Percentiles rank a stretch among this genome's conserved stretches.
phyloP scores from a whole-genome alignment of 306 rosid genomes.

The Castanea crenata region DNA sequence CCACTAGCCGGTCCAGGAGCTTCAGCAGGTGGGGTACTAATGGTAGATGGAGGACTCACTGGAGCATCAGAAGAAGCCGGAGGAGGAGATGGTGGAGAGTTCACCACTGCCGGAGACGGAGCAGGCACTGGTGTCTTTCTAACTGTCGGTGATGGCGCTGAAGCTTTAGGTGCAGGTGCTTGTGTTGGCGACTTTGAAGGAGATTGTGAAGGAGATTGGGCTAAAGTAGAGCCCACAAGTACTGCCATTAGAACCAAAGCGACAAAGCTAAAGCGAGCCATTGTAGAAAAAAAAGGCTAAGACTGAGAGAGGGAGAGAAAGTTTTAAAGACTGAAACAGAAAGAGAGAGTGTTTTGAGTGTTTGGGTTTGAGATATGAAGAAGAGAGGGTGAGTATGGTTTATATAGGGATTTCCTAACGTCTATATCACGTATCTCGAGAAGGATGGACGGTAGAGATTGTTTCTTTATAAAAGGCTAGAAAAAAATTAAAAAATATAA shows the following conservation, averaged over 20 bases:
- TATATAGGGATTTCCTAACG: neutral
- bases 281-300: neutral
- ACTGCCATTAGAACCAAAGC: constrained; percentile 34
- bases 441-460: constrained; percentile 12
- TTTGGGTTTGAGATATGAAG: constrained; percentile 17
- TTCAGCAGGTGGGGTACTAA: constrained; percentile 22
- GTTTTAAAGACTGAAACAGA: neutral
- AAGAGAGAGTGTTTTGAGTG: neutral
- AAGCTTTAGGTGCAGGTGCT: neutral
- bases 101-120: constrained; percentile 8
- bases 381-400: neutral
- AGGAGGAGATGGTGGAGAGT: constrained; percentile 45
- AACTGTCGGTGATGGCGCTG: constrained; percentile 14
- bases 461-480: neutral
- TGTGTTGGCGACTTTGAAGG: constrained; percentile 19
- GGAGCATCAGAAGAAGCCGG: constrained; percentile 22
- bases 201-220: constrained; percentile 42
- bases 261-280: constrained; percentile 36
- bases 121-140: constrained; percentile 3
- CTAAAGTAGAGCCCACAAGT: constrained; percentile 28
- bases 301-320: neutral
- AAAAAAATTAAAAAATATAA: neutral
- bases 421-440: neutral
- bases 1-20: constrained; percentile 29
- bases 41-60: constrained; percentile 30